A percentile compares a stretch with the other conserved stretches of the same genome.
These are phyloP conservation scores for Pythium biforme DNA, from an alignment of 352 stramenopile genomes.

Conservation along the genomic window DNA sequence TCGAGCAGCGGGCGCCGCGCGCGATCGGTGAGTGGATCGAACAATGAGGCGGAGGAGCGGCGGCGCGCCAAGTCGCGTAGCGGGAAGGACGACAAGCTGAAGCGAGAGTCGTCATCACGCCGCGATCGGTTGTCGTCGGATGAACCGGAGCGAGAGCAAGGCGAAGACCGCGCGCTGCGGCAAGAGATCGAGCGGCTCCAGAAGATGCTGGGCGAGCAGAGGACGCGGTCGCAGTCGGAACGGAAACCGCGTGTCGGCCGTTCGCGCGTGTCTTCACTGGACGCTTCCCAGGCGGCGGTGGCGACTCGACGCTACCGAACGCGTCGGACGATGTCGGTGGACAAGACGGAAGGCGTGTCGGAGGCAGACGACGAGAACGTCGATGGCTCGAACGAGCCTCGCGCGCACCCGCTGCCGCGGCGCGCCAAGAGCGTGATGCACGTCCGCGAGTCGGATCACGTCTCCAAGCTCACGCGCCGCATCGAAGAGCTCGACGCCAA, in stretches of 20 bases:
- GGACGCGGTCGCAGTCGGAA: slow-evolving; percentile 20
- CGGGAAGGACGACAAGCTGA: slow-evolving; percentile 15
- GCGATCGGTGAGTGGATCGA: not conserved
- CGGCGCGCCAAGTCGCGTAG: slow-evolving; percentile 9
- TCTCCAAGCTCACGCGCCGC: slow-evolving; percentile 56
- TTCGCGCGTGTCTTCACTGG: slow-evolving; percentile 23
- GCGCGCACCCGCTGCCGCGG: slow-evolving; percentile 49
- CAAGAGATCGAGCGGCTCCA: slow-evolving; percentile 78
- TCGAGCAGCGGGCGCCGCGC: slow-evolving; percentile 2
- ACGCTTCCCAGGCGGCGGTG: slow-evolving; percentile 12
- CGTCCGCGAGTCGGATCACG: slow-evolving; percentile 49
- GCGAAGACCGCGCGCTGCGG: slow-evolving; percentile 52
- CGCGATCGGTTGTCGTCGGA: slow-evolving; percentile 16
- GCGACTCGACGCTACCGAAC: slow-evolving; percentile 18
- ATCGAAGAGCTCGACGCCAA: slow-evolving; percentile 83
- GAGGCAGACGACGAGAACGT: slow-evolving; percentile 43
- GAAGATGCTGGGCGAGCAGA: slow-evolving; percentile 66
- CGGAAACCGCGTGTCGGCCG: slow-evolving; percentile 11
- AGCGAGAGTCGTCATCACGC: slow-evolving; percentile 14
- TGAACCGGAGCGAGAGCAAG: slow-evolving; percentile 27
- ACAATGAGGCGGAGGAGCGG: slow-evolving; percentile 1
- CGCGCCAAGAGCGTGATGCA: slow-evolving; percentile 56
- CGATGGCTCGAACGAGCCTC: slow-evolving; percentile 38
- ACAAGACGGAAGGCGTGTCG: slow-evolving; percentile 25
- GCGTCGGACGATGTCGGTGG: slow-evolving; percentile 40